Evolutionary conservation across 306 rosid species (phyloP).

Genomic region (Lathyrus oleraceus): DNA sequence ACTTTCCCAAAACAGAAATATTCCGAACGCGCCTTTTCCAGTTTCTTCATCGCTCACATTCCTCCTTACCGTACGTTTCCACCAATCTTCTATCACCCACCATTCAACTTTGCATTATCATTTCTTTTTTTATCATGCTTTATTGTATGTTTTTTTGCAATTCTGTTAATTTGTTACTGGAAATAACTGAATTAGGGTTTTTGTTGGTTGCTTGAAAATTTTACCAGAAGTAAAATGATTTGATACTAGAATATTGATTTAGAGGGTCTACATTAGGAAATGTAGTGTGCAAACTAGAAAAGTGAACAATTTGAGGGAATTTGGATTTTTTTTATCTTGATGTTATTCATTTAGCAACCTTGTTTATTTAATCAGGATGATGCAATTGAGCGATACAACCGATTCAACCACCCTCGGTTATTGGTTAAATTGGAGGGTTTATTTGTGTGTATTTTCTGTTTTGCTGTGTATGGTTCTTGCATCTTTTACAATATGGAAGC

Average conservation of each 20-base stretch:
- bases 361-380: constrained; percentile 52
- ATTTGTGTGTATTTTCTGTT: constrained; percentile 57
- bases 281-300: not conserved
- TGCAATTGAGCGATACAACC: constrained; percentile 45
- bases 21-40: constrained; percentile 1
- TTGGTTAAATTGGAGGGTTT: constrained; percentile 81
- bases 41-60: constrained; percentile 28
- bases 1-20: too few species aligned
- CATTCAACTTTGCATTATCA: not conserved
- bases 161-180: not conserved
- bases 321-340: not conserved
- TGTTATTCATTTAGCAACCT: constrained; percentile 13
- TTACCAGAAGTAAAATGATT: not conserved
- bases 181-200: not conserved
- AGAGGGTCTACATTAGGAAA: too few species aligned
- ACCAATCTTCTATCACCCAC: constrained; percentile 15
- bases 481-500: constrained; percentile 48
- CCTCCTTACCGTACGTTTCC: constrained; percentile 24
- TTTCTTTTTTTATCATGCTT: not conserved
- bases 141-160: not conserved
- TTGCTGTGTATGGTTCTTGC: constrained; percentile 50
- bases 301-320: not conserved
- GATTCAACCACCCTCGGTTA: constrained; percentile 61
- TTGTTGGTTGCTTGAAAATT: not conserved
- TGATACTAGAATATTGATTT: not conserved